Evolutionary conservation across 768 basidiomycete species (phyloP), one percentile per base, ranked within the genome.

Genomic region (Steccherinum ochraceum): DNA sequence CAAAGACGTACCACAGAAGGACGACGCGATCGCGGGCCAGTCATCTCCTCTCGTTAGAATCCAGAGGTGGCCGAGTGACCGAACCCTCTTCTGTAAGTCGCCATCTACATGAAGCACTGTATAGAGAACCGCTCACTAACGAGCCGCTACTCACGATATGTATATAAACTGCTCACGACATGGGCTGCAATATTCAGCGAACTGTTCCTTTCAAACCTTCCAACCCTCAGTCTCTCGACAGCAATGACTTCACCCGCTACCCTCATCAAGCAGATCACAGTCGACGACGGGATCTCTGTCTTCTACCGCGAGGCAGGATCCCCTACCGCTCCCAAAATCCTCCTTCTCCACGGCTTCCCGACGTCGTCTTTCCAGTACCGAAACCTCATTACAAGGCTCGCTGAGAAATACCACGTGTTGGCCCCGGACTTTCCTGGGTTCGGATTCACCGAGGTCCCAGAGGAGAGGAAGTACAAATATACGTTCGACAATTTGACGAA

Each of bases 381-480:
- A 11, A 64, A 75, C 55, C 70, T 78, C 49, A 74, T 79, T 45
- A 66, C 71, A 0, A 60, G 60, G 39, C 66, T 78, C 12, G 67
- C 73, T 3, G 35, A 58, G 18, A 62, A 67, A 35, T 76, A 74
- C 64, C 70, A 65, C 25, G 67, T 77, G 27, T 56, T 75, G 52
- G 76, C 77, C 0, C 77, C 78, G n/a, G 78, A 78, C 54, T 59
- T 78, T 4, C 75, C 76, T 1, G 76, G 72, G 0, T 80, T 73
- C 55, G 77, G 78, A 4, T 75, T 76, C 59, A 78, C 78, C 20
- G 62, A 55, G 16, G 69, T 72, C 13, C 70, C 74, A 2, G 60
- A 58, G 4, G 61, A 59, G 20, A 67, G 71, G 46, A 58, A 61
- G 13, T 75, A 72, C 55, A 56, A 58, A 20, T 72, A 71, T 55